These are phyloP conservation scores for Apophysomyces elegans DNA, from an alignment of 371 early-diverging fungal genomes.

Conservation along the genomic window DNA sequence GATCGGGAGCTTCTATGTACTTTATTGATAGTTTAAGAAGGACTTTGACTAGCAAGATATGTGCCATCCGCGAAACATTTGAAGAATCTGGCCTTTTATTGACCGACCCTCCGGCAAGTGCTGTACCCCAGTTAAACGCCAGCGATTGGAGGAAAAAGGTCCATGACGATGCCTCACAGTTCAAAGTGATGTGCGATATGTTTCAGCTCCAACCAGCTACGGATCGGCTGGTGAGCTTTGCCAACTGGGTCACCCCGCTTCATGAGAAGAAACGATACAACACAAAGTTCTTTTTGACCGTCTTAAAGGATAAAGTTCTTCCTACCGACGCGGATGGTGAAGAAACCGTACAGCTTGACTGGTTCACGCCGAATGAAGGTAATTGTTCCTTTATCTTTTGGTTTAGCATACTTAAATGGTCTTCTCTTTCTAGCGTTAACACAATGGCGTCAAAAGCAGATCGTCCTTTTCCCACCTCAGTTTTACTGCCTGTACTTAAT, in stretches of 20 bases:
- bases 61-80: constrained; percentile 83
- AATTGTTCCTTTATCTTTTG: constrained; percentile 35
- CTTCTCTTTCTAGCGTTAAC: constrained; percentile 23
- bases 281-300: constrained; percentile 75
- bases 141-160: constrained; percentile 57
- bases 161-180: constrained; percentile 56
- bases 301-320: constrained; percentile 28
- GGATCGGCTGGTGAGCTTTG: constrained; percentile 56
- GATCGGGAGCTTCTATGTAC: no score
- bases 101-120: constrained; percentile 44
- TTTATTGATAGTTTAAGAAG: no score
- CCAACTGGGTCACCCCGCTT: constrained; percentile 83
- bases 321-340: constrained; percentile 58
- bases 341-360: constrained; percentile 67
- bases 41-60: constrained; percentile 48
- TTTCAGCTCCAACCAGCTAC: constrained; percentile 52
- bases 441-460: constrained; percentile 24
- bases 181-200: constrained; percentile 56
- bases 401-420: not conserved
- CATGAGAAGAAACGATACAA: constrained; percentile 71
- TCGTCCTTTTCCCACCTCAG: constrained; percentile 68
- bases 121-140: constrained; percentile 27
- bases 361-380: constrained; percentile 73
- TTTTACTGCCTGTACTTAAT: constrained; percentile 61
- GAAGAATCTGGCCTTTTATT: constrained; percentile 81